A percentile compares a stretch with the other conserved stretches of the same genome.
phyloP scores from a whole-genome alignment of 2,329 filamentous ascomycete genomes.

The Colletotrichum costaricense region DNA sequence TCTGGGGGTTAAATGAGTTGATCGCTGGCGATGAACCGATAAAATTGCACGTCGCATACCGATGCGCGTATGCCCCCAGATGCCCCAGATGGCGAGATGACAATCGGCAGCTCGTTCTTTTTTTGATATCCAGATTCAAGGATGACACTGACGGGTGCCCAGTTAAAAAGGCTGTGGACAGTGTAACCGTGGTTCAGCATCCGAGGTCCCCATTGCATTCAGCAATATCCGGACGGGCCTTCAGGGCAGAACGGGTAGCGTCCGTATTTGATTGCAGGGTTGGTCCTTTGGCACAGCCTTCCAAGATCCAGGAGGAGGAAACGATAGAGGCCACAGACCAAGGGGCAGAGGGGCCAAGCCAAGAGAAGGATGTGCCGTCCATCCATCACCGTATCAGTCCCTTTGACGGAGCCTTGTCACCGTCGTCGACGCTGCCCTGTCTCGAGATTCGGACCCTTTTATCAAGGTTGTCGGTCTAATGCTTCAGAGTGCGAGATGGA shows the following conservation, averaged over 20 bases:
- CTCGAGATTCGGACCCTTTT: background rate
- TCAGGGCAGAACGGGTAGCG: slow-evolving; percentile 9
- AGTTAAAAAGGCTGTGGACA: background rate
- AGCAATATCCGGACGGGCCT: background rate
- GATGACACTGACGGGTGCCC: slow-evolving; percentile 5
- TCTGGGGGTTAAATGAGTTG: background rate
- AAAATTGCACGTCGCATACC: slow-evolving; percentile 16
- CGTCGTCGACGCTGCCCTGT: background rate
- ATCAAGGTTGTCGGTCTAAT: background rate
- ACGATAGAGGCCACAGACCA: slow-evolving; percentile 16
- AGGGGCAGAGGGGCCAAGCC: slow-evolving; percentile 24
- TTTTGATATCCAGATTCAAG: slow-evolving; percentile 6
- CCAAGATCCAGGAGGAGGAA: slow-evolving; percentile 18
- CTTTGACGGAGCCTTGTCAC: background rate
- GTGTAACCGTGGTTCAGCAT: slow-evolving; percentile 6
- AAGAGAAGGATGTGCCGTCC: slow-evolving; percentile 18
- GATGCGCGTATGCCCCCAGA: slow-evolving; percentile 15
- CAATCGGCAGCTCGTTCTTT: slow-evolving; percentile 17
- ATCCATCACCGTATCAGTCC: background rate
- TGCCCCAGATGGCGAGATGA: slow-evolving; percentile 25
- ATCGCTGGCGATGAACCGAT: background rate
- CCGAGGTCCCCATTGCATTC: slow-evolving; percentile 7
- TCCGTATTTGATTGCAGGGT: slow-evolving; percentile 27
- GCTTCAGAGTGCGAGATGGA: background rate
- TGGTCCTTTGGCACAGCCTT: slow-evolving; percentile 24